Base-by-base conservation (phyloP, 2,329 filamentous ascomycete species). In the Botrytis deweyae region DNA sequence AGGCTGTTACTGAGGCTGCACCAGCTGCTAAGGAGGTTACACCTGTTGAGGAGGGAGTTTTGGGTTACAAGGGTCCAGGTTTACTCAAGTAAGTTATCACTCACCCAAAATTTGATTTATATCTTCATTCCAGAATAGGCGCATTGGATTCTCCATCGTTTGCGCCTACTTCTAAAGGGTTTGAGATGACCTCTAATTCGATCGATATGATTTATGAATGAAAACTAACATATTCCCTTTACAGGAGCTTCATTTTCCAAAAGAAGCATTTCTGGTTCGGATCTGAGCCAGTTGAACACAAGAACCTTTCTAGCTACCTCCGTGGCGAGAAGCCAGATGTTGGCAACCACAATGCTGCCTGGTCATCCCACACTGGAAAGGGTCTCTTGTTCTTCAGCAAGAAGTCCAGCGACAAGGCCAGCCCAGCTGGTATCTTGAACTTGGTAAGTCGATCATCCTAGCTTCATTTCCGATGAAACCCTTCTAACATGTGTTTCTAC, bases 251-350 rank as follows among this genome's bases (percentile, higher is more conserved):
- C 81, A 90, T 81, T 80, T 95, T 94, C 86, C 90, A 91, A 83
- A 98, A 98, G 90, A 94, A 94, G 83, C 93, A 93, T 86, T 98
- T 98, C 87, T 95, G 91, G 89, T 93, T 95, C 85, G 89, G 90
- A 79, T 86, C 89, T 68, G 92, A 94, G 73, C 85, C 92, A 68
- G 84, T 97, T 75, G 89, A 94, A 81, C 85, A 89, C 79, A 92
- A 95, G 84, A 88, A 91, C 81, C 88, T 98, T 73, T 84, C 87
- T 78, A 85, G 88, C 79, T 98, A 95, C 87, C 88, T 97, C 79
- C 93, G 94, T 85, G 91, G 90, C 80, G 94, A 97, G 89, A 98
- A 98, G 91, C 87, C 91, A 73, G 87, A 91, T 72, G 87, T 91
- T 78, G 91, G 92, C 75, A 92, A 97, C 86, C 88, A 93, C 78